A percentile compares a stretch with the other conserved stretches of the same genome.
These are phyloP conservation scores for Uncinocarpus reesii DNA, from an alignment of 2,329 filamentous ascomycete species.

Conservation along the genomic window DNA sequence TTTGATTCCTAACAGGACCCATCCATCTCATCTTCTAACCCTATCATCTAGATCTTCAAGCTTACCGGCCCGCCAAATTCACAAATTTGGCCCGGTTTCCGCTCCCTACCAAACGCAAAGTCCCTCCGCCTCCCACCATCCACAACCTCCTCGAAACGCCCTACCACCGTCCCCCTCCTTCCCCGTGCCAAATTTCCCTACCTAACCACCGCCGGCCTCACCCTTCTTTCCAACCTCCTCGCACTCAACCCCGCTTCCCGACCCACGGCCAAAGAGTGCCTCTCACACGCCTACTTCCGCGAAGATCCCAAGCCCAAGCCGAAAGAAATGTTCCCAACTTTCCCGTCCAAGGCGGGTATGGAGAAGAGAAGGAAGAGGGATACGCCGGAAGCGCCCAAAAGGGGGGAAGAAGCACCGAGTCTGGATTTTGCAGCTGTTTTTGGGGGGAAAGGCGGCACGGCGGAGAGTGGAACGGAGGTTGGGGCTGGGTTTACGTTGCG, in stretches of 20 bases:
- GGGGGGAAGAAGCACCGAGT: slow-evolving; percentile 58
- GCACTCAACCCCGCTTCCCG: slow-evolving; percentile 62
- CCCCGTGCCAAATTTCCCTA: slow-evolving; percentile 71
- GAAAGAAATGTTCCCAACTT: slow-evolving; percentile 89
- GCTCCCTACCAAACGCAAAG: slow-evolving; percentile 75
- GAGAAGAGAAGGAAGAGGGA: slow-evolving; percentile 64
- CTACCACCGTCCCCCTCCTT: slow-evolving; percentile 38
- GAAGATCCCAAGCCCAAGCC: slow-evolving; percentile 87
- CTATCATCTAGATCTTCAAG: slow-evolving; percentile 56
- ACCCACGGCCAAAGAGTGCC: slow-evolving; percentile 61
- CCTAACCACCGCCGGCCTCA: slow-evolving; percentile 63
- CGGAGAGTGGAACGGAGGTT: slow-evolving; percentile 54
- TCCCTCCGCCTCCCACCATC: slow-evolving; percentile 56
- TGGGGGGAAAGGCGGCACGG: slow-evolving; percentile 51
- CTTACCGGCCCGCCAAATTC: slow-evolving; percentile 79
- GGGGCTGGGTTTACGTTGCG: slow-evolving; percentile 50
- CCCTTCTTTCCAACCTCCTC: slow-evolving; percentile 59
- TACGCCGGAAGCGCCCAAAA: slow-evolving; percentile 71
- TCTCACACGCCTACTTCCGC: slow-evolving; percentile 72
- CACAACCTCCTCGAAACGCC: slow-evolving; percentile 28
- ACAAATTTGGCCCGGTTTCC: slow-evolving; percentile 75
- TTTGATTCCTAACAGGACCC: slow-evolving; percentile 12
- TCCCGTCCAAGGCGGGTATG: slow-evolving; percentile 87
- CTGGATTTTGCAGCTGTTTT: slow-evolving; percentile 64
- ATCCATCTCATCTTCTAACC: background rate